Evolutionary conservation across 2,329 filamentous ascomycete genomes (phyloP), one percentile per base, ranked within the genome.

Genomic region (Acephala macrosclerotiorum): DNA sequence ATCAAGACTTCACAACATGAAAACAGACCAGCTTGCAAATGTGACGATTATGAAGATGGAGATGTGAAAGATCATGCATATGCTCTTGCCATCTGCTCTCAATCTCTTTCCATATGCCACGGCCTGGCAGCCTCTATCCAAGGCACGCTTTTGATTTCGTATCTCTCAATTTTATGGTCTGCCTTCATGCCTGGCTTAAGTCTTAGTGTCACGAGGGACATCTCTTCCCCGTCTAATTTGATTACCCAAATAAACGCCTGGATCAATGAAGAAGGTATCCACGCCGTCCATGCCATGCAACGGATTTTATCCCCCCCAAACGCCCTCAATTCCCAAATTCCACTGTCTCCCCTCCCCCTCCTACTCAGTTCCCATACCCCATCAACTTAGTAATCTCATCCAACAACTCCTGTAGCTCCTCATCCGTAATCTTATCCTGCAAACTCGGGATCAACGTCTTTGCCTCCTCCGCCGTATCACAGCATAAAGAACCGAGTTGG

Each of bases 401-500:
- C 65, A 99, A 85, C 65, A 98, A 83, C 69, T 94, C 90, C 79
- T 97, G 91, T 70, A 99, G 81, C 72, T 97, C 93, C 40, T 93
- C 91, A 77, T 98, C 95, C 67, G 86, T 87, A 75, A 98, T 96
- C 82, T 99, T 99, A 79, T 94, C 90, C 73, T 89, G 86, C 59
- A 99, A 80, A 64, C 87, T 97, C 0, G 96, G 96, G 69, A 99
- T 97, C 65, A 99, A 85, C 9, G 93, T 97, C 82, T 97, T 97
- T 67, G 96, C 96, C 81, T 99, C 96, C 77, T 99, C 96, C 65
- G 93, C 91, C 53, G 89, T 91, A 74, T 97, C 94, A 77, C 94
- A 97, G 79, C 94, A 97, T 45, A 99, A 84, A 84, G 66, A 83
- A 94, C 94, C 95, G 69, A 98, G 84, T 81, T 97, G 93, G 53